Evolutionary conservation across 306 rosid species (phyloP), one percentile per base, ranked within the genome.

Genomic region (Rosa rugosa): DNA sequence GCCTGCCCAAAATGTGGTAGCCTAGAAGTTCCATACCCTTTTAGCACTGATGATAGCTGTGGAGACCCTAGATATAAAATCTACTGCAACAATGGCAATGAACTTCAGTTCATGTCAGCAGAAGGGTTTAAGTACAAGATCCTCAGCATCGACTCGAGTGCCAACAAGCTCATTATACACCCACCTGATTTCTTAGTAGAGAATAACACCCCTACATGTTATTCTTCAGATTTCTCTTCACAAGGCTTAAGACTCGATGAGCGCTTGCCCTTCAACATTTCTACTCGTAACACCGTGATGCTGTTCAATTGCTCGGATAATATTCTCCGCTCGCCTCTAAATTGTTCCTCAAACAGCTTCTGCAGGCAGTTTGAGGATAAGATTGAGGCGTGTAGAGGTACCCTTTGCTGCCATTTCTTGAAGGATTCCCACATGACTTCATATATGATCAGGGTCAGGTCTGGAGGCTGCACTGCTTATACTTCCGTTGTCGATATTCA

Each of bases 371-470:
- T 88, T 76, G 97, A 94, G 84, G 81, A 83, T 22, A 62, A 83
- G 18, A 81, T 78, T 46, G 66, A 45, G 31, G 93, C 80, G 41
- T 94, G 97, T 54, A 76, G 64, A 60, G 50, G 63, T 18, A 91
- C 93, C 2, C 97, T 94, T 69, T 92, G 98, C 73, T 91, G 97
- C 63, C 88, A 86, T 79, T 92, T 45, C 86, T 88, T 91, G 80
- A 94, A 92, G 71, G 97, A 94, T 63, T 90, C 98, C 1, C 87
- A 91, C 75, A 94, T 94, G 98, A 92, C 83, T 83, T 85, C 95
- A 1, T 91, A 88, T 34, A 80, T 80, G 83, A 91, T 94, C 4
- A 85, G 94, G 79, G 74, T 85, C 20, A 82, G 90, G 81, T 13
- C 59, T 75, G 94, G 94, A 50, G 93, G 93, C 20, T 94, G 98